A percentile compares a stretch with the other conserved stretches of the same genome.
Evolutionary conservation across 192 early-diverging fungal species (phyloP).

Genomic region (Backusella parvicylindrica): DNA sequence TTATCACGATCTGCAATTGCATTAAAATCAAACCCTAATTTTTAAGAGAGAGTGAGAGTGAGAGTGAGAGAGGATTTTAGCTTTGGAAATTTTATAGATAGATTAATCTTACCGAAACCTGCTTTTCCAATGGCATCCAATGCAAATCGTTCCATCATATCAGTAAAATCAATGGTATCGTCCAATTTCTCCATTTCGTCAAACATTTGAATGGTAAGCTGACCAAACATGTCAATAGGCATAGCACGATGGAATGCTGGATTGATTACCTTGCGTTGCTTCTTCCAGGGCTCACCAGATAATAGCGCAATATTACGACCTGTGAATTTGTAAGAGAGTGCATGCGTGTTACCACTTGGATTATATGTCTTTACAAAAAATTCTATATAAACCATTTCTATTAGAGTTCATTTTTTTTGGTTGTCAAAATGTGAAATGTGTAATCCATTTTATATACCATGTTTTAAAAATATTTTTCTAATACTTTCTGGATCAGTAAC

Average conservation of each 20-base stretch:
- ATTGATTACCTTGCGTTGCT: constrained; percentile 12
- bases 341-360: background rate
- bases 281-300: constrained; percentile 2
- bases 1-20: constrained; percentile 44
- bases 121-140: constrained; percentile 31
- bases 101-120: constrained; percentile 27
- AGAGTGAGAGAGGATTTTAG: no score
- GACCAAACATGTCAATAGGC: constrained; percentile 21
- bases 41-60: background rate
- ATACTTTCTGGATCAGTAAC: background rate
- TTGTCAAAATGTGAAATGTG: background rate
- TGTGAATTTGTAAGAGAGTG: background rate
- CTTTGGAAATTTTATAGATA: background rate
- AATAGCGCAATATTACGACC: background rate
- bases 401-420: background rate
- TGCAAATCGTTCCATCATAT: constrained; percentile 20
- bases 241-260: constrained; percentile 31
- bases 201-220: constrained; percentile 15
- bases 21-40: constrained; percentile 46
- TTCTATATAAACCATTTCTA: background rate
- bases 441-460: background rate
- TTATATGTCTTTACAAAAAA: background rate
- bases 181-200: constrained; percentile 1
- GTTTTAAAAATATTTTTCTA: background rate
- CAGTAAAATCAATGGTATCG: constrained; percentile 1